A percentile compares a stretch with the other conserved stretches of the same genome.
Evolutionary conservation across 495 filamentous ascomycete genomes (phyloP).

Genomic region (Talaromyces thailandensis): DNA sequence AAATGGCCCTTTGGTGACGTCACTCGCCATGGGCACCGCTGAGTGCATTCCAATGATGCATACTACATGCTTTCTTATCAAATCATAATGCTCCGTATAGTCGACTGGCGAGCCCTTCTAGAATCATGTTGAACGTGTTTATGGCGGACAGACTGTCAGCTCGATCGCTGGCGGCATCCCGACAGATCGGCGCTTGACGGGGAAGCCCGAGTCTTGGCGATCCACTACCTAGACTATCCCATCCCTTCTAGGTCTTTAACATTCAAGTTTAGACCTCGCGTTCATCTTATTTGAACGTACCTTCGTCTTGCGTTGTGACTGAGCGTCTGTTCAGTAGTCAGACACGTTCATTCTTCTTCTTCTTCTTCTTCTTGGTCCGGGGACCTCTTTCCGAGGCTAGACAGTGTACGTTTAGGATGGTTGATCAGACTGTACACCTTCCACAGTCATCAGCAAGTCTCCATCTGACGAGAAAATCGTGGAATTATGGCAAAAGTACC

Average conservation of each 20-base stretch:
- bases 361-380: not conserved
- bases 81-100: not conserved
- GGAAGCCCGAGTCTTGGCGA: not conserved
- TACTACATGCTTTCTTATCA: not conserved
- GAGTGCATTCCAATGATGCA: not conserved
- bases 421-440: not conserved
- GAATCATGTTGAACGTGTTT: not conserved
- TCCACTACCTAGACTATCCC: not conserved
- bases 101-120: not conserved
- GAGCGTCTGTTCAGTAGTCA: not conserved
- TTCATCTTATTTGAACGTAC: not conserved
- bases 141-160: not conserved
- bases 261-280: not conserved
- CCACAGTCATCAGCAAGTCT: not conserved
- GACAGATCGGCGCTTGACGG: not conserved
- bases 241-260: not conserved
- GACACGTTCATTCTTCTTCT: not conserved
- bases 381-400: not conserved
- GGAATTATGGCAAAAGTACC: conserved; percentile 11
- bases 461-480: not conserved
- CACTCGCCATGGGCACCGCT: not conserved
- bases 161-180: not conserved
- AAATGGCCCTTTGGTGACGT: not conserved
- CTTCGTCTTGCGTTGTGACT: not conserved
- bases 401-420: not conserved